These are phyloP conservation scores for Sodiomyces alkalinus DNA, from an alignment of 2,329 filamentous ascomycete species.

Conservation along the genomic window DNA sequence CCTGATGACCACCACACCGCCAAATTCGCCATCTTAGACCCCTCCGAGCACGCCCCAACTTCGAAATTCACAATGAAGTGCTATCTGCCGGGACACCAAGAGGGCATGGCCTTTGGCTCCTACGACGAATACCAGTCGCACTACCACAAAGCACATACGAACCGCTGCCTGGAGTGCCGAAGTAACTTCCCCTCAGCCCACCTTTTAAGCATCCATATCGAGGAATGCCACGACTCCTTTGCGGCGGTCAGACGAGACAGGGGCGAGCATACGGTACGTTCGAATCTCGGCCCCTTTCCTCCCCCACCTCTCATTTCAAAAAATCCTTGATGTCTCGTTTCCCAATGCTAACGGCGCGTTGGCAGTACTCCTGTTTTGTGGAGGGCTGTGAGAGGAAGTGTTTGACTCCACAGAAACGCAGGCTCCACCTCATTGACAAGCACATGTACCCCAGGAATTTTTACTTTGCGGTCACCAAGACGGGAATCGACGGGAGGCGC, in stretches of 20 bases:
- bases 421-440: constrained; percentile 84
- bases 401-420: constrained; percentile 66
- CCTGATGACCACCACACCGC: constrained; percentile 18
- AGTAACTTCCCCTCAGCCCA: constrained; percentile 80
- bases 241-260: constrained; percentile 54
- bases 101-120: constrained; percentile 52
- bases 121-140: constrained; percentile 79
- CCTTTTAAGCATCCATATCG: constrained; percentile 69
- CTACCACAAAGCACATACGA: constrained; percentile 65
- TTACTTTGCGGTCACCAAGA: constrained; percentile 74
- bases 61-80: constrained; percentile 72
- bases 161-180: constrained; percentile 71
- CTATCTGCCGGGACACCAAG: constrained; percentile 63
- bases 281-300: background rate
- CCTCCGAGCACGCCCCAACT: constrained; percentile 15
- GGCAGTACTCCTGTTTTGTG: constrained; percentile 74
- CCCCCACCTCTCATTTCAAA: too few relatives aligned
- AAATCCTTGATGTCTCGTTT: background rate
- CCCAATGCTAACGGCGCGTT: constrained; percentile 3
- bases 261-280: constrained; percentile 71
- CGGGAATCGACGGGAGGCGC: constrained; percentile 73
- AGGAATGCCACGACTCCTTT: constrained; percentile 81
- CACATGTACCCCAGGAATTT: constrained; percentile 82
- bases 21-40: constrained; percentile 48
- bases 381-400: constrained; percentile 79